Evolutionary conservation across 768 basidiomycete genomes (phyloP), one percentile per base, ranked within the genome.

Genomic region (Collybia nuda): DNA sequence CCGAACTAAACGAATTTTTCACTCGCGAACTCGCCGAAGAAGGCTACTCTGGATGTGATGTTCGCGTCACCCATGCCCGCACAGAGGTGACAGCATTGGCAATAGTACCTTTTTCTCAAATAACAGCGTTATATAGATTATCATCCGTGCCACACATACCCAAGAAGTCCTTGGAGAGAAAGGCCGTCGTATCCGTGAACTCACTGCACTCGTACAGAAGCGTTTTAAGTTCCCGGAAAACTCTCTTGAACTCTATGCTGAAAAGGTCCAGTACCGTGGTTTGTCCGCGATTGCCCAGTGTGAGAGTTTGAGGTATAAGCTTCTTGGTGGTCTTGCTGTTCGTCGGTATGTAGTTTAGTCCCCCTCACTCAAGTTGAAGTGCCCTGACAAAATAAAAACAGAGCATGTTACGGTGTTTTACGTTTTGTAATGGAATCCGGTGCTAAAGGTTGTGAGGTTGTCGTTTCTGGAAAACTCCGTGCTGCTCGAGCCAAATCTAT

Each of bases 401-500:
- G 92, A 66, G 93, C 93, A 42, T 98, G 96, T 78, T 99, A 98
- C 71, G 97, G 97, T 88, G 97, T 99, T 64, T 93, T 99, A 66
- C 93, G 97, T 66, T 99, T 98, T 79, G 94, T 99, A 62, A 99
- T 99, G 97, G 97, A 99, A 77, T 98, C 96, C 52, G 92, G 92
- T 62, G 97, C 97, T 60, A 99, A 99, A 78, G 97, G 97, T 72
- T 98, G 95, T 67, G 97, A 99, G 74, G 97, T 99, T 56, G 93
- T 98, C 67, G 95, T 99, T 57, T 98, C 96, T 56, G 97, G 97
- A 68, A 99, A 99, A 75, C 93, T 99, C 67, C 93, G 97, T 69
- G 97, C 96, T 58, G 97, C 97, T 58, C 94, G 96, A 82, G 97
- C 97, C 65, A 99, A 99, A 77, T 91, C 93, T 17, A 99, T 99